Evolutionary conservation across 2,329 filamentous ascomycete genomes (phyloP).

Genomic region (Phyllosticta citrichinensis): DNA sequence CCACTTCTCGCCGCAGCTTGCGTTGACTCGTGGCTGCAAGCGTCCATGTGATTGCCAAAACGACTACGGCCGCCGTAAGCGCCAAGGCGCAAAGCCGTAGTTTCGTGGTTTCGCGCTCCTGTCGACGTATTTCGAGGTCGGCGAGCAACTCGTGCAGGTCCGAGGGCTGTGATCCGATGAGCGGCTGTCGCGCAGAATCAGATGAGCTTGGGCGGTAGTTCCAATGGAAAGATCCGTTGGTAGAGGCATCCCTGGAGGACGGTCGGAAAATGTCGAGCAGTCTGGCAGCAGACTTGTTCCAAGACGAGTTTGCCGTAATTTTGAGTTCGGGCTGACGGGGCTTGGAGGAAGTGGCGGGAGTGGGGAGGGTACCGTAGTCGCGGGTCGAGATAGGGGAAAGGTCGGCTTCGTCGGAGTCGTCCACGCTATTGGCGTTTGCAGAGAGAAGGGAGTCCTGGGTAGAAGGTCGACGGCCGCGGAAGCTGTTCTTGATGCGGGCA

Average conservation of each 20-base stretch:
- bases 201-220: background rate
- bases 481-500: constrained; percentile 28
- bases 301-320: constrained; percentile 20
- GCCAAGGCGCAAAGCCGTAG: constrained; percentile 36
- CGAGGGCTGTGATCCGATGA: background rate
- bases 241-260: background rate
- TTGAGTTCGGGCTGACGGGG: constrained; percentile 11
- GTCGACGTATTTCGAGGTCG: constrained; percentile 18
- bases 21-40: constrained; percentile 59
- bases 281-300: background rate
- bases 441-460: constrained; percentile 23
- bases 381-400: constrained; percentile 20
- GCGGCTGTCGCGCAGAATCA: background rate
- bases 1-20: constrained; percentile 60
- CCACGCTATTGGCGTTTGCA: constrained; percentile 13
- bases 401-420: constrained; percentile 17
- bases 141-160: constrained; percentile 6
- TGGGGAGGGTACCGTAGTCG: constrained; percentile 6
- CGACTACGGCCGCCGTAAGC: constrained; percentile 49
- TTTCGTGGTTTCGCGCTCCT: constrained; percentile 26
- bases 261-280: constrained; percentile 8
- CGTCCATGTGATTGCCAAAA: constrained; percentile 55
- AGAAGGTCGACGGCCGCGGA: constrained; percentile 10
- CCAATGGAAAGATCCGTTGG: background rate
- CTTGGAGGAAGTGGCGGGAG: constrained; percentile 1